phyloP scores from a whole-genome alignment of 164 flowering plant species.

The Kingdonia uniflora region DNA sequence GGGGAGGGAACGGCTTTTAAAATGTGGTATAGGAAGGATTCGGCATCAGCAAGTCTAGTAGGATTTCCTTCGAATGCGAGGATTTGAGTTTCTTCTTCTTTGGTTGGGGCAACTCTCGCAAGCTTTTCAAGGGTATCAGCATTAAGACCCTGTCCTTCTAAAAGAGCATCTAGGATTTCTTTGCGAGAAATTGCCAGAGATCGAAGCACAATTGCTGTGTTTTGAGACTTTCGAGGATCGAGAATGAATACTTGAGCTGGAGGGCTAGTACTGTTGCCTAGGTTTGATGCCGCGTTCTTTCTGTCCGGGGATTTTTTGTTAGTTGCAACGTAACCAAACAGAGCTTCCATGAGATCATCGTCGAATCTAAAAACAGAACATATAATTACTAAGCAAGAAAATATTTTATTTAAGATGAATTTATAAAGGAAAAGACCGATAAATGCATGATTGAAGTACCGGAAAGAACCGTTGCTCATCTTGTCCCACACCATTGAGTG shows the following conservation, averaged over 20 bases:
- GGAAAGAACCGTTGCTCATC: constrained; percentile 65
- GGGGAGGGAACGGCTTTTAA: constrained; percentile 43
- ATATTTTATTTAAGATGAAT: neutral
- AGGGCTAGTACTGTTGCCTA: constrained; percentile 15
- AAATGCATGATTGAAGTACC: constrained; percentile 27
- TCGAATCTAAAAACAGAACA: constrained; percentile 40
- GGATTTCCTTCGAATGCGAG: constrained; percentile 37
- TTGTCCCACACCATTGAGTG: constrained; percentile 95
- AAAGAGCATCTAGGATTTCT: constrained; percentile 43
- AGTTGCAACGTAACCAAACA: constrained; percentile 68
- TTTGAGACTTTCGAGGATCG: constrained; percentile 64
- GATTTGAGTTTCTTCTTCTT: constrained; percentile 38
- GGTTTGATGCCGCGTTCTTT: constrained; percentile 8
- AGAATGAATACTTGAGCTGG: constrained; percentile 48
- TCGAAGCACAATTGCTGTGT: constrained; percentile 46
- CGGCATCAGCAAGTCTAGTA: constrained; percentile 49
- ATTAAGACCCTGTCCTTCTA: constrained; percentile 36
- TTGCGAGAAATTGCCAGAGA: constrained; percentile 37
- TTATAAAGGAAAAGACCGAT: no score
- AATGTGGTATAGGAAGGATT: constrained; percentile 47
- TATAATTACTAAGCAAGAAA: neutral
- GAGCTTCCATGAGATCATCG: constrained; percentile 91
- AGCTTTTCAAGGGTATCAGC: constrained; percentile 51
- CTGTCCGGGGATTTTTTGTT: constrained; percentile 29
- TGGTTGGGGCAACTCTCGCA: constrained; percentile 38